Percentiles rank a stretch among this genome's conserved stretches.
These are phyloP conservation scores for Dryadomyces quercus-mongolicae DNA, from an alignment of 2,329 filamentous ascomycete genomes.

Conservation along the genomic window DNA sequence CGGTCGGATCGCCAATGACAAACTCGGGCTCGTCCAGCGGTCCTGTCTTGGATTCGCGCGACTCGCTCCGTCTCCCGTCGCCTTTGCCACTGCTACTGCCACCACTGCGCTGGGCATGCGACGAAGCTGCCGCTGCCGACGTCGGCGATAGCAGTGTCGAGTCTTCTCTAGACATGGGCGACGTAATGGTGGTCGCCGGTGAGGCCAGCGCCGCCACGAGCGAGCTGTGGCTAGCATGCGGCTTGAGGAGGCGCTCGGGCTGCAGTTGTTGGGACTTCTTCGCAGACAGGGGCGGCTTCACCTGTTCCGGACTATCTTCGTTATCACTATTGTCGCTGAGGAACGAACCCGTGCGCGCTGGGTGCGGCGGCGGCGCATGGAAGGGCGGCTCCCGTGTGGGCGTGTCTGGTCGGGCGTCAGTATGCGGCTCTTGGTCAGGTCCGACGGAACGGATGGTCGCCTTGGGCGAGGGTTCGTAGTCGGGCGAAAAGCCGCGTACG, in stretches of 20 bases:
- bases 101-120: neutral
- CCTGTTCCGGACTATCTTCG: conserved; percentile 24
- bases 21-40: conserved; percentile 47
- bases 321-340: conserved; percentile 40
- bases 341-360: conserved; percentile 33
- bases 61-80: conserved; percentile 11
- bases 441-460: conserved; percentile 58
- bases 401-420: conserved; percentile 18
- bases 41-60: conserved; percentile 21
- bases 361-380: conserved; percentile 13
- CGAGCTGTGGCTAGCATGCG: neutral
- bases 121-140: neutral
- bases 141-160: neutral
- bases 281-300: conserved; percentile 3
- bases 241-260: conserved; percentile 1
- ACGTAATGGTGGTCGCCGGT: neutral
- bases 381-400: conserved; percentile 23
- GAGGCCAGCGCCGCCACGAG: conserved; percentile 10
- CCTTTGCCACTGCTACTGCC: too few species aligned
- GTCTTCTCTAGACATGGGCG: neutral
- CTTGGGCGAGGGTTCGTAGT: conserved; percentile 60
- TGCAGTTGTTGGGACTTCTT: neutral
- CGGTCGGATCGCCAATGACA: conserved; percentile 44
- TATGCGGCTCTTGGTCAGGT: conserved; percentile 19
- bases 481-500: conserved; percentile 57